phyloP scores from a whole-genome alignment of 2,329 filamentous ascomycete genomes.

The Aspergillus sp. region DNA sequence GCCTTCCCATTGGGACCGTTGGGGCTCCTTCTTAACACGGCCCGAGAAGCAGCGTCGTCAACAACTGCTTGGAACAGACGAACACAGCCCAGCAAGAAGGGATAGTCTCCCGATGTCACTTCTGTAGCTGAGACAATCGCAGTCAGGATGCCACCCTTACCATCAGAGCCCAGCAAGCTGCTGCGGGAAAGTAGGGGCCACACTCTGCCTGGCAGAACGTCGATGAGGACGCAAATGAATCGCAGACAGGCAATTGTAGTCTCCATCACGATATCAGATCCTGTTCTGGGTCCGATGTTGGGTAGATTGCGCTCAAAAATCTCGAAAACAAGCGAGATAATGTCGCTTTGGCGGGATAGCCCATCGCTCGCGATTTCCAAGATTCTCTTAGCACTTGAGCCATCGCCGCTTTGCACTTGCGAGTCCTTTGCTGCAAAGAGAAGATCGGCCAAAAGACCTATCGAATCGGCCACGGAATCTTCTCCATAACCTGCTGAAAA shows the following conservation, averaged over 20 bases:
- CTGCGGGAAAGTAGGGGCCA: conserved; percentile 89
- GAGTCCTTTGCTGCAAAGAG: conserved; percentile 51
- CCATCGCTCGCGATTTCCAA: conserved; percentile 54
- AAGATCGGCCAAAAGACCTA: conserved; percentile 72
- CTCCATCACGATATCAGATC: conserved; percentile 63
- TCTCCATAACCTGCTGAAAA: conserved; percentile 56
- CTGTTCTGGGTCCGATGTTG: conserved; percentile 57
- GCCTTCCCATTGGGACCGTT: conserved; percentile 34
- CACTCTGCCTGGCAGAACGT: conserved; percentile 74
- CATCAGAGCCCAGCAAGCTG: conserved; percentile 73
- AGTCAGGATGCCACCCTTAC: conserved; percentile 73
- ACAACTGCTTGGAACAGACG: conserved; percentile 74
- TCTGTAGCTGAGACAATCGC: conserved; percentile 81
- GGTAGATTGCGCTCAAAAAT: conserved; percentile 72
- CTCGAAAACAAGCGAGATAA: conserved; percentile 78
- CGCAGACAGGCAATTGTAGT: conserved; percentile 75
- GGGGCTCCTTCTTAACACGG: conserved; percentile 46
- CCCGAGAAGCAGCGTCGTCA: conserved; percentile 67
- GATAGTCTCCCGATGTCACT: conserved; percentile 72
- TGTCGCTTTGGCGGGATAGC: conserved; percentile 58
- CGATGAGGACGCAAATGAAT: conserved; percentile 73
- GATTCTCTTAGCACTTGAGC: conserved; percentile 44
- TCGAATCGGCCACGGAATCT: conserved; percentile 70
- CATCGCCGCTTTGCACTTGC: conserved; percentile 35
- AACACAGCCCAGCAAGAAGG: conserved; percentile 73